Evolutionary conservation across 768 basidiomycete species (phyloP).

Genomic region (Tephrocybe sp.): DNA sequence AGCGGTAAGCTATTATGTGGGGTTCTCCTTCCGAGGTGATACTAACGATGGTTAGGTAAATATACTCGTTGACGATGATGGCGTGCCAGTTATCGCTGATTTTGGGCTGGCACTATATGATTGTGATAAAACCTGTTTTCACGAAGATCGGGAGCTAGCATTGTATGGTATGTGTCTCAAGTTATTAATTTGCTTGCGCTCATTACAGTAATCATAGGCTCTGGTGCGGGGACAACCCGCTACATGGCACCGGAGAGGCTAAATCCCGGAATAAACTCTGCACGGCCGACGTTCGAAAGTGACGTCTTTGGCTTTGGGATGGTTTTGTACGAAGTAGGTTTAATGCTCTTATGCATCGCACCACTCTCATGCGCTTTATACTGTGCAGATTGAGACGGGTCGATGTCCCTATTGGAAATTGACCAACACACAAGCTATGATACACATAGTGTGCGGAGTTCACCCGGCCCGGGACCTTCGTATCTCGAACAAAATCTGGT

Average conservation of each 20-base stretch:
- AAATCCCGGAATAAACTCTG: background rate
- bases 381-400: background rate
- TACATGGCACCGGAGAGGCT: constrained; percentile 14
- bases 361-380: no score
- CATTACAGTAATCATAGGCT: background rate
- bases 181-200: background rate
- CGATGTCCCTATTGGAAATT: background rate
- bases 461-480: background rate
- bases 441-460: background rate
- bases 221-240: constrained; percentile 4
- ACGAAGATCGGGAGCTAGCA: background rate
- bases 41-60: background rate
- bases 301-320: constrained; percentile 13
- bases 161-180: background rate
- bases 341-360: no score
- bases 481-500: constrained; percentile 9
- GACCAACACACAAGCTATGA: background rate
- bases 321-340: constrained; percentile 10
- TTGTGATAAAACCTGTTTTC: background rate
- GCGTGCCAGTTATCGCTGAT: constrained; percentile 2
- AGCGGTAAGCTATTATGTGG: background rate
- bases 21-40: background rate
- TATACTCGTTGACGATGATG: constrained; percentile 7
- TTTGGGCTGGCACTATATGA: constrained; percentile 7
- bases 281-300: constrained; percentile 6